Base-by-base conservation (phyloP, 805 yeast genomes). In the Zygoascus bituminiphila region DNA sequence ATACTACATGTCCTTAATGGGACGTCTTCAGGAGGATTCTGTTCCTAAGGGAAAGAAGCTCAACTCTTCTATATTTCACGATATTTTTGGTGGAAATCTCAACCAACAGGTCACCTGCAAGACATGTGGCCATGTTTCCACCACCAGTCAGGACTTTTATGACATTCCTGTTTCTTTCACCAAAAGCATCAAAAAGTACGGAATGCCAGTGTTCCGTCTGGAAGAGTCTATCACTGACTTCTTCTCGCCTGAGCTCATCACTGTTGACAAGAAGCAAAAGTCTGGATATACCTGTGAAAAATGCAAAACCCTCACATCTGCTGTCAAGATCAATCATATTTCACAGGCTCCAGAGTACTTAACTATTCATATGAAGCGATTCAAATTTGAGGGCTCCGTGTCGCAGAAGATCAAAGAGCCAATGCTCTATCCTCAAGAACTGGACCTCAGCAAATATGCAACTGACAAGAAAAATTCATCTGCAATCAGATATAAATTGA, bases 111-210 rank as follows among this genome's bases (percentile, higher is more conserved):
- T 93, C 17, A 81, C 85, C 0, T 93, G 98, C 69, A 76, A 77
- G 54, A 76, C 71, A 47, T 93, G 98, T 69, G 79, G 82, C n/a
- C 78, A 84, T 57, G 78, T 85, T 19, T 84, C 95, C 12, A 79
- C 79, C 45, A 93, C 98, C 5, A 80, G 82, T 55, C 98, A 93
- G 67, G 96, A 93, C 60, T 85, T 93, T 60, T 89, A 89, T 63
- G 98, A 93, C 68, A 71, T 93, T 49, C 84, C 96, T 6, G 73
- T 93, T 44, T 89, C 93, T 44, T 72, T 93, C 53, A 78, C 78
- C 44, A 55, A 78, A 68, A 56, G 70, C 70, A 35, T 26, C n/a
- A 31, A 29, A 23, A 42, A 40, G 15, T 86, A 81, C 58, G 44
- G 44, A 17, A 22, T 24, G 14, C 15, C 17, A 25, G 15, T 25